phyloP scores from a whole-genome alignment of 2,329 filamentous ascomycete genomes.

The Didymella exigua region DNA sequence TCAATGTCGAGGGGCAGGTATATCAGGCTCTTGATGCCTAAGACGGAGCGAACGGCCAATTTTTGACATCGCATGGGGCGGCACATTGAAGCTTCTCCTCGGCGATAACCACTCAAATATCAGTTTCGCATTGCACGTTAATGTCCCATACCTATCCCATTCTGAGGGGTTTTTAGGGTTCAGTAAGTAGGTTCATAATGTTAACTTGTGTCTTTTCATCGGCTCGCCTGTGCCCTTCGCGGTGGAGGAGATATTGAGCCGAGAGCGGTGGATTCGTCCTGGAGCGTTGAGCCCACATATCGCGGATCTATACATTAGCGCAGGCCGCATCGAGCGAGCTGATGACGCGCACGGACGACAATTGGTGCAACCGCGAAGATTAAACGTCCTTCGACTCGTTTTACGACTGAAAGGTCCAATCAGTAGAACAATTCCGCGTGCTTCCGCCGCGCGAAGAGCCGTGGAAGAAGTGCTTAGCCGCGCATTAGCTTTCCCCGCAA shows the following conservation, averaged over 20 bases:
- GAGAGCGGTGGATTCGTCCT: background rate
- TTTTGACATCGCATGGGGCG: background rate
- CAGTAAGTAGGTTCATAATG: background rate
- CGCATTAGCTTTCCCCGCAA: conserved; percentile 39
- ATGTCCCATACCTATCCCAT: background rate
- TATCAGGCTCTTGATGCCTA: conserved; percentile 21
- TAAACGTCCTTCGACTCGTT: background rate
- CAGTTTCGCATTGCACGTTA: background rate
- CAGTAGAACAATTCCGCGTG: background rate
- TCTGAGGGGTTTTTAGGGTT: background rate
- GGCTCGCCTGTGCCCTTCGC: background rate
- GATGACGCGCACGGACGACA: background rate
- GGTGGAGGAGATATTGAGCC: background rate
- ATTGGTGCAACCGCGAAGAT: background rate
- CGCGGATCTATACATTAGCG: background rate
- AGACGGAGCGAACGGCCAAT: background rate
- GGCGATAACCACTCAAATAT: background rate
- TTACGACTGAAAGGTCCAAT: background rate
- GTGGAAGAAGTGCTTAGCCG: conserved; percentile 16
- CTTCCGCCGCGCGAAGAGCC: background rate
- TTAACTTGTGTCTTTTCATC: background rate
- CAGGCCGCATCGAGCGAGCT: background rate
- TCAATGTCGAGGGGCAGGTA: conserved; percentile 31
- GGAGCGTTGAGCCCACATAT: background rate
- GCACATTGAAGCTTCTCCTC: background rate